Evolutionary conservation across 108 stramenopile species (phyloP).

Genomic region (Cyclostephanos invisitatus): DNA sequence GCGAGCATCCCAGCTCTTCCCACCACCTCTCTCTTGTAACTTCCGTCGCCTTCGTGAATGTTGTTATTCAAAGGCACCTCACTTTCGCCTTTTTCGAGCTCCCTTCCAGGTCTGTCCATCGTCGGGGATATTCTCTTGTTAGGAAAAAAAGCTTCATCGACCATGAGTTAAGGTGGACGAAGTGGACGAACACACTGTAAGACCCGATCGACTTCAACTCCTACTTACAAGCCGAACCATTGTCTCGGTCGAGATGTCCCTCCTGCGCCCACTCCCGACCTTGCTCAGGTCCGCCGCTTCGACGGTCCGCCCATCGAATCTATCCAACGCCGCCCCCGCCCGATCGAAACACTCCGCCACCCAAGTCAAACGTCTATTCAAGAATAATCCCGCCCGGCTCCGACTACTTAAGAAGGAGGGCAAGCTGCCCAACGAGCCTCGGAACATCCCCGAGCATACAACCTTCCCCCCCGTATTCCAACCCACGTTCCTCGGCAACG

Average conservation of each 20-base stretch:
- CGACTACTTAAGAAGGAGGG: conserved; percentile 49
- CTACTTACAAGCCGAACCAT: neutral
- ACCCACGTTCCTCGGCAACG: conserved; percentile 70
- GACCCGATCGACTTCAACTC: neutral
- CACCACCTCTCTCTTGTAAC: no score
- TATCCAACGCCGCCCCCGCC: conserved; percentile 17
- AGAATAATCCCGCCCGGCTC: conserved; percentile 68
- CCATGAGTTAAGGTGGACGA: neutral
- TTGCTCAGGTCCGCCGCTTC: conserved; percentile 12
- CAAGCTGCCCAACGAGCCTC: conserved; percentile 11
- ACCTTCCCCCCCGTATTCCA: conserved; percentile 42
- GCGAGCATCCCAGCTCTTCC: no score
- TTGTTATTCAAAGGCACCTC: no score
- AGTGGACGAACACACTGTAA: neutral
- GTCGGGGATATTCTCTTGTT: no score
- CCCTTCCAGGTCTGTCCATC: no score
- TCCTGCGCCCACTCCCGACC: conserved; percentile 16
- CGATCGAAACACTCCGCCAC: conserved; percentile 72
- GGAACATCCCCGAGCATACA: conserved; percentile 17
- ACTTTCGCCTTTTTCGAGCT: no score
- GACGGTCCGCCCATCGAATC: conserved; percentile 7
- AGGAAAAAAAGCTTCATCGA: no score
- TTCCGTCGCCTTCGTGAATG: no score
- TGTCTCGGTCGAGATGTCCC: conserved; percentile 12
- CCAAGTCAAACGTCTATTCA: conserved; percentile 84